Conservation (phyloP, 139 green algal species). For the Chlorella vulgaris region DNA sequence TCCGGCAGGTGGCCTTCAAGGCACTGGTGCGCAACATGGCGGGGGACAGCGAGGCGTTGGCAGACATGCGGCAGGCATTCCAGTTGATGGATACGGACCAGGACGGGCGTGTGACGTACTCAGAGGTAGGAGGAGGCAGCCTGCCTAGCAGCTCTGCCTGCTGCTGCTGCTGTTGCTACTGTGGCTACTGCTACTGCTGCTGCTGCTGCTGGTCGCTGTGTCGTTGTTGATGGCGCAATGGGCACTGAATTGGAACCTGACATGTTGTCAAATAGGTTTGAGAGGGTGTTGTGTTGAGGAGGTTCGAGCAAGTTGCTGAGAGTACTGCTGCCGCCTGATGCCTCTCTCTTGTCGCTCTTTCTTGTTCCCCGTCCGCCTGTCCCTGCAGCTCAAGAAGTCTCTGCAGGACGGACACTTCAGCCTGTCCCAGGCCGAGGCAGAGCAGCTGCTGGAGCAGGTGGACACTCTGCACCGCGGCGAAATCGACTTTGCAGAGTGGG, state of each 20-base stretch:
- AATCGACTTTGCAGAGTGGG: conserved; percentile 67
- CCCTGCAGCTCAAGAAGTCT: conserved; percentile 30
- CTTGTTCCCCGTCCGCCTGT: neutral
- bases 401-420: conserved; percentile 62
- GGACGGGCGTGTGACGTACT: conserved; percentile 43
- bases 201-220: too few relatives aligned
- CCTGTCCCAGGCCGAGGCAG: conserved; percentile 54
- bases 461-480: conserved; percentile 50
- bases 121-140: neutral
- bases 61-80: conserved; percentile 51
- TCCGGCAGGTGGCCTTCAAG: conserved; percentile 8
- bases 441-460: conserved; percentile 49
- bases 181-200: too few relatives aligned
- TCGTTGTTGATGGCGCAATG: too few relatives aligned
- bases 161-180: neutral
- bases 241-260: too few relatives aligned
- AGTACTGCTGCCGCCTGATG: too few relatives aligned
- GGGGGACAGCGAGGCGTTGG: conserved; percentile 29
- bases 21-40: conserved; percentile 21
- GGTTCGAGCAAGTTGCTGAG: too few relatives aligned
- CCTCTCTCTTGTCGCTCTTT: too few relatives aligned
- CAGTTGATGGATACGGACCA: conserved; percentile 43
- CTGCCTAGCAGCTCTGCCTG: neutral
- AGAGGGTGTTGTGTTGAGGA: too few relatives aligned
- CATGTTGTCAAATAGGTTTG: too few relatives aligned